Conservation (phyloP, 129 eudicot genomes). For the Daucus carota region DH1_v3.0 NC_030382.2:53797001-53797500, state of each 20-base stretch:
- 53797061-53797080: background rate
- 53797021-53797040: background rate
- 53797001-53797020: no score
- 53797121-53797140: background rate
- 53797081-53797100: background rate
- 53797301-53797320: background rate
- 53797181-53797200: background rate
- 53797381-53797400: background rate
- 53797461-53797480: background rate
- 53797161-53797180: background rate
- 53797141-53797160: background rate
- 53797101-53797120: background rate
- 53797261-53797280: background rate
- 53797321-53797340: background rate
- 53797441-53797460: background rate
- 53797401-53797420: background rate
- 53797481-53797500: conserved; percentile 6
- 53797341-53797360: background rate
- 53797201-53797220: background rate
- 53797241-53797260: background rate
- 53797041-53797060: background rate
- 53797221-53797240: background rate
- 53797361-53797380: background rate
- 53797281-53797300: background rate
- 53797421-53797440: background rate